Evolutionary conservation across 345 rosid genomes (phyloP).

Genomic region (Eucalyptus melliodora): DNA sequence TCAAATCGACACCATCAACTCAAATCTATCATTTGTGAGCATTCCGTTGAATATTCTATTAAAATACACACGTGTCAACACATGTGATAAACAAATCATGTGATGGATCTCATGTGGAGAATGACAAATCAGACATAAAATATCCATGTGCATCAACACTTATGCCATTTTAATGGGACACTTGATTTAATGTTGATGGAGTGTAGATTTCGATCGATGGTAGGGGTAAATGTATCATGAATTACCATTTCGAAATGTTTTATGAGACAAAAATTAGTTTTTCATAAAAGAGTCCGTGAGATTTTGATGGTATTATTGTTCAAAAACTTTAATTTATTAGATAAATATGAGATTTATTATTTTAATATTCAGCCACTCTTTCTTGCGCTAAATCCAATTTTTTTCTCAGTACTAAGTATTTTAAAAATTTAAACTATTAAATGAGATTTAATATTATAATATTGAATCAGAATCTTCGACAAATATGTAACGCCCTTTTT

Average conservation of each 20-base stretch:
- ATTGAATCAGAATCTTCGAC: no score
- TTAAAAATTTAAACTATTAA: no score
- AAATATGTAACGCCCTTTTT: no score
- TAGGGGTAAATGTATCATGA: no score
- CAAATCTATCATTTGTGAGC: rapidly evolving
- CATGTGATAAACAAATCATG: rapidly evolving
- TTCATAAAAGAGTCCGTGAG: no score
- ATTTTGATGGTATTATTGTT: no score
- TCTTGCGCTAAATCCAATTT: no score
- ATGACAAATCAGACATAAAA: rapidly evolving
- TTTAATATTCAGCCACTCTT: no score
- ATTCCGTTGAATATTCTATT: background rate
- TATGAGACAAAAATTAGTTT: no score
- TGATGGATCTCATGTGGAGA: background rate
- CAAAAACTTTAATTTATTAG: no score
- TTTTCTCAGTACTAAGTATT: rapidly evolving
- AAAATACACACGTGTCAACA: background rate
- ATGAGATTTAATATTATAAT: no score
- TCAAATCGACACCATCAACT: rapidly evolving
- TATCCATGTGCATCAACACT: rapidly evolving
- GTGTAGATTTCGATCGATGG: rapidly evolving
- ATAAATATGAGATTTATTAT: no score
- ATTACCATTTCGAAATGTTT: rapidly evolving
- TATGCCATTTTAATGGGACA: rapidly evolving
- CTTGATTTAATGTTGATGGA: rapidly evolving